Evolutionary conservation across 495 filamentous ascomycete genomes (phyloP).

Genomic region (Aspergillus avenaceus): DNA sequence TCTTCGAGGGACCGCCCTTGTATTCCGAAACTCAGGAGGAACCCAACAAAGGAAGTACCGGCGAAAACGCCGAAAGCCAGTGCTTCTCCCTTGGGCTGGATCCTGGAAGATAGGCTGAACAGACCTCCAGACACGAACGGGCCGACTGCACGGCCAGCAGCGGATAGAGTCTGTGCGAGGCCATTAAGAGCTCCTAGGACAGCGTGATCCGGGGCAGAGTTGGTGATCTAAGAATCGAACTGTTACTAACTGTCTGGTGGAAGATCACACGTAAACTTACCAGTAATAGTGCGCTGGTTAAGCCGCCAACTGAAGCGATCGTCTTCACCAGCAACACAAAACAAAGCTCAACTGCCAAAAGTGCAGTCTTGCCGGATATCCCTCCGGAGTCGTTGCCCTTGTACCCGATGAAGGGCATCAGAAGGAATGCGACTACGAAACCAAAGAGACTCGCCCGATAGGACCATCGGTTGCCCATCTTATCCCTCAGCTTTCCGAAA

Average conservation of each 20-base stretch:
- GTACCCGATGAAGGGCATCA: constrained; percentile 89
- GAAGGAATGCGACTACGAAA: constrained; percentile 74
- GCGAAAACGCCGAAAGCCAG: constrained; percentile 82
- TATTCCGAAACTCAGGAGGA: constrained; percentile 70
- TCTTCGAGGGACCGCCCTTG: constrained; percentile 56
- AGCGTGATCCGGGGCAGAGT: constrained; percentile 80
- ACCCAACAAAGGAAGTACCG: constrained; percentile 70
- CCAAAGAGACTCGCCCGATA: constrained; percentile 78
- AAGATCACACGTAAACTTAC: constrained; percentile 41
- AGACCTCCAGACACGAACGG: constrained; percentile 84
- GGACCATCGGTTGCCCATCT: constrained; percentile 77
- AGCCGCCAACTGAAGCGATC: constrained; percentile 77
- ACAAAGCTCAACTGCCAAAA: constrained; percentile 69
- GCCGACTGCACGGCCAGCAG: constrained; percentile 82
- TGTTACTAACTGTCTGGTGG: constrained; percentile 10
- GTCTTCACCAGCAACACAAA: constrained; percentile 81
- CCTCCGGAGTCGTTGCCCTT: constrained; percentile 46
- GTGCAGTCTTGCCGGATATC: constrained; percentile 51
- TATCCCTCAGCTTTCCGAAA: constrained; percentile 74
- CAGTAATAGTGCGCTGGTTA: constrained; percentile 84
- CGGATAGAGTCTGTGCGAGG: constrained; percentile 89
- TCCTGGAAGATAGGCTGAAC: constrained; percentile 66
- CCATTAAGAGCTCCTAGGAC: constrained; percentile 90
- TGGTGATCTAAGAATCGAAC: constrained; percentile 65
- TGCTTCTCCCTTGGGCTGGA: constrained; percentile 77